Evolutionary conservation across 2,329 filamentous ascomycete species (phyloP).

Genomic region (Colletotrichum chrysophilum): DNA sequence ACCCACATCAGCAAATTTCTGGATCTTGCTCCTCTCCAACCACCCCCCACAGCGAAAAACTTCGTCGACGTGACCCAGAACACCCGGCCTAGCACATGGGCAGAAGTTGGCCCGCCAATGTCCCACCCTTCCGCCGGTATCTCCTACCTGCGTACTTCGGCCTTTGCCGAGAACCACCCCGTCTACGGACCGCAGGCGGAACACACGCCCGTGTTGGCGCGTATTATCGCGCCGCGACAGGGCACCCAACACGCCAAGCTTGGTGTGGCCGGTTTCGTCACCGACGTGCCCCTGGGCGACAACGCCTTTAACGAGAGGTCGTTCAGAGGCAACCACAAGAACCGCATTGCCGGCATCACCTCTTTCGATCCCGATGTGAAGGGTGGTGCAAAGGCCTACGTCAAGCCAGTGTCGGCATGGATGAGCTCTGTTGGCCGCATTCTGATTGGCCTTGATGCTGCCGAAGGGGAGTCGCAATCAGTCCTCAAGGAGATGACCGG

Average conservation of each 20-base stretch:
- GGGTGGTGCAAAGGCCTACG: conserved; percentile 62
- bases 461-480: conserved; percentile 40
- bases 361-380: conserved; percentile 50
- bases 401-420: conserved; percentile 47
- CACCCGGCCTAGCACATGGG: conserved; percentile 48
- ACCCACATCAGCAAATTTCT: conserved; percentile 64
- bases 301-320: conserved; percentile 43
- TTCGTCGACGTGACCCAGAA: conserved; percentile 26
- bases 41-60: conserved; percentile 31
- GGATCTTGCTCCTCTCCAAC: conserved; percentile 61
- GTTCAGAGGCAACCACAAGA: conserved; percentile 5
- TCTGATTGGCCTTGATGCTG: conserved; percentile 46
- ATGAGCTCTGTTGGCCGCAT: conserved; percentile 58
- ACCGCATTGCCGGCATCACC: conserved; percentile 35
- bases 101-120: conserved; percentile 59
- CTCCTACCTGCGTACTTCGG: conserved; percentile 63
- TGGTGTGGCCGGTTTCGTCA: conserved; percentile 61
- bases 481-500: conserved; percentile 53
- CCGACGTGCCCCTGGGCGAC: conserved; percentile 45
- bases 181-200: conserved; percentile 63
- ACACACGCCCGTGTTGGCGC: conserved; percentile 53
- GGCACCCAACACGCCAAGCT: conserved; percentile 43
- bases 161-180: conserved; percentile 64
- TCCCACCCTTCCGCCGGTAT: conserved; percentile 68
- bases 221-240: conserved; percentile 53